Conservation (phyloP, 2,329 filamentous ascomycete species). For the Escovopsis weberi region DNA sequence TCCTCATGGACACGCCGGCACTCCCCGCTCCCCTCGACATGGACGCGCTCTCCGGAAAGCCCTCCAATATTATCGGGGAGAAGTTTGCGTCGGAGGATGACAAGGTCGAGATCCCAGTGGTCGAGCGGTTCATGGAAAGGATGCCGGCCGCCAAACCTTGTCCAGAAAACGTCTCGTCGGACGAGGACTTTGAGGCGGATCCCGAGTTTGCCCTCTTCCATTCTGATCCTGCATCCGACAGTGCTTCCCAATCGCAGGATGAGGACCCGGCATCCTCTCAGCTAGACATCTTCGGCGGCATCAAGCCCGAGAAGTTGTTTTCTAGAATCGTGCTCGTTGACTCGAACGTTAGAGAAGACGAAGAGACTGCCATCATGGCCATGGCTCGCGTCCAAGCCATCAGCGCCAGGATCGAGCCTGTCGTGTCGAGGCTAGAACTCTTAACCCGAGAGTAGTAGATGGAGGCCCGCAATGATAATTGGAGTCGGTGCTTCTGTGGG, state of each 20-base stretch:
- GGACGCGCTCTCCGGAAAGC: constrained; percentile 56
- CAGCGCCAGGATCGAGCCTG: constrained; percentile 21
- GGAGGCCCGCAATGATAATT: not conserved
- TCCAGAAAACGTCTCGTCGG: constrained; percentile 17
- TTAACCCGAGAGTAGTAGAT: constrained; percentile 20
- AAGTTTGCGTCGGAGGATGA: constrained; percentile 31
- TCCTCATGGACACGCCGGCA: constrained; percentile 59
- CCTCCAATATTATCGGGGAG: constrained; percentile 33
- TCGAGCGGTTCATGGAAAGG: constrained; percentile 33
- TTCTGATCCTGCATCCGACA: constrained; percentile 19
- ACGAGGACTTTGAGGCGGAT: constrained; percentile 48
- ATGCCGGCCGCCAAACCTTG: constrained; percentile 11
- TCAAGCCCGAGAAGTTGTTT: constrained; percentile 49
- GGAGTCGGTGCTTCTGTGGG: not conserved
- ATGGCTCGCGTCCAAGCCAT: constrained; percentile 37
- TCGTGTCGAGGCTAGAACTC: constrained; percentile 23
- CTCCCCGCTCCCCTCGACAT: constrained; percentile 46
- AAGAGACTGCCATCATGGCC: constrained; percentile 26
- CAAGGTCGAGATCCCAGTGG: constrained; percentile 40
- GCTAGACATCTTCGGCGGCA: constrained; percentile 34
- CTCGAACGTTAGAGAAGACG: constrained; percentile 28
- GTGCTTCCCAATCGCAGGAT: constrained; percentile 13
- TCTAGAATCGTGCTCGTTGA: constrained; percentile 51
- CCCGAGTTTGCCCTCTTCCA: constrained; percentile 47
- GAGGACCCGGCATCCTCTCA: constrained; percentile 13